These are phyloP conservation scores for Papilionanthe hybrid DNA, from an alignment of 116 monocot genomes.

Conservation along the genomic window DNA sequence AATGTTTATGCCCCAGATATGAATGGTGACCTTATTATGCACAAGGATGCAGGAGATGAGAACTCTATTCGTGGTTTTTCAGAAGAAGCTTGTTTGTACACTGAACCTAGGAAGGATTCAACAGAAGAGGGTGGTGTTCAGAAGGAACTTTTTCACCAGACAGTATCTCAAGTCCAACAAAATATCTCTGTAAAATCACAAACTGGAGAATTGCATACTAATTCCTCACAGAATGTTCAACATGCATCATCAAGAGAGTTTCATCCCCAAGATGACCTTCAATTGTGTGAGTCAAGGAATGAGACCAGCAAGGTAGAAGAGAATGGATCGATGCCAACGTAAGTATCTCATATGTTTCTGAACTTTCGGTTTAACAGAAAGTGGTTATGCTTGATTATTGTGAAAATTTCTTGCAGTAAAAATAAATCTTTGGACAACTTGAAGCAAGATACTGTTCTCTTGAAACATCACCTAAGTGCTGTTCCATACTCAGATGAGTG, in stretches of 20 bases:
- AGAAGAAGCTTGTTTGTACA: slow-evolving; percentile 3
- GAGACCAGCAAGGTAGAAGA: slow-evolving; percentile 8
- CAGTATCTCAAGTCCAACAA: slow-evolving; percentile 2
- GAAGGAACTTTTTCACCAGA: background rate
- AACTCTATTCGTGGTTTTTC: background rate
- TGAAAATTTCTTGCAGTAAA: slow-evolving; percentile 11
- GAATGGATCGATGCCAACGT: slow-evolving; percentile 15
- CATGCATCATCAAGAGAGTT: background rate
- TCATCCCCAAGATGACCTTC: slow-evolving; percentile 1
- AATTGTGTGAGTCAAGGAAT: slow-evolving; percentile 6
- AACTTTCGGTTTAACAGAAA: slow-evolving; percentile 6
- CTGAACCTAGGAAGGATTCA: slow-evolving; percentile 8
- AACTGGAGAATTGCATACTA: background rate
- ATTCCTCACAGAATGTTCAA: slow-evolving; percentile 9
- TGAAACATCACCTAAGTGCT: slow-evolving; percentile 24
- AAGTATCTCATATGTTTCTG: slow-evolving; percentile 10
- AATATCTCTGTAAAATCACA: background rate
- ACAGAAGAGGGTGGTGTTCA: background rate
- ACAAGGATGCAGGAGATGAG: slow-evolving; percentile 2
- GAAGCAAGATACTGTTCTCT: slow-evolving; percentile 5
- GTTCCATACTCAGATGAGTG: slow-evolving; percentile 68
- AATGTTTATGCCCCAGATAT: background rate
- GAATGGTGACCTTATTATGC: background rate
- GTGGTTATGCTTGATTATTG: background rate
- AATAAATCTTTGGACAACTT: background rate